Evolutionary conservation across 2,329 filamentous ascomycete species (phyloP).

Genomic region (Diaporthe ampelina): DNA sequence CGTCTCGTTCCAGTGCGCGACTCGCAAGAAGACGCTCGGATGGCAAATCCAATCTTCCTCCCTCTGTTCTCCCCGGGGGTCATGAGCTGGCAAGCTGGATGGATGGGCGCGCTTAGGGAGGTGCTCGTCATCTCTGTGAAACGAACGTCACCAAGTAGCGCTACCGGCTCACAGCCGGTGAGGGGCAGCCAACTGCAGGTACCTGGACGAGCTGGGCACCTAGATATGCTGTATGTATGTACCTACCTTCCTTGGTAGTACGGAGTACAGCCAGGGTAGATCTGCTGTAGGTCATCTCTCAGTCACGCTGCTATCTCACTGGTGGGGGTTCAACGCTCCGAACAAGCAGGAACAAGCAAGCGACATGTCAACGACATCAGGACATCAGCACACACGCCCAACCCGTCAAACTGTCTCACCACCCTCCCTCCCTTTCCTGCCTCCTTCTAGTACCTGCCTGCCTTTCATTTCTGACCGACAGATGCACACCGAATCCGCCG

Average conservation of each 20-base stretch:
- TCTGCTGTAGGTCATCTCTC: slow-evolving; percentile 26
- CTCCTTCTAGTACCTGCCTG: not conserved
- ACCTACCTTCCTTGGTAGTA: not conserved
- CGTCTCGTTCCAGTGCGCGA: slow-evolving; percentile 6
- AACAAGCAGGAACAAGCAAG: not conserved
- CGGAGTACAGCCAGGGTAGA: not conserved
- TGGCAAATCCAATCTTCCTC: slow-evolving; percentile 10
- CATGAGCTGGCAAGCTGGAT: not conserved
- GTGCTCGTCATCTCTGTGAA: slow-evolving; percentile 32
- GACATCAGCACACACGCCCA: slow-evolving; percentile 25
- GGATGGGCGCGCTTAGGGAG: not conserved
- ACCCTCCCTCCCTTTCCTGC: slow-evolving; percentile 2
- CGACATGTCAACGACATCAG: slow-evolving; percentile 34
- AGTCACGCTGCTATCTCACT: slow-evolving; percentile 14
- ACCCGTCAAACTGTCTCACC: slow-evolving; percentile 18
- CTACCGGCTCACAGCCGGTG: slow-evolving; percentile 5
- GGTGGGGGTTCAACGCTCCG: slow-evolving; percentile 21
- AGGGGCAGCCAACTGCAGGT: slow-evolving; percentile 24
- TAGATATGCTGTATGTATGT: not conserved
- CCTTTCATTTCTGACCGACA: slow-evolving; percentile 23
- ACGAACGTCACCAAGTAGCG: slow-evolving; percentile 26
- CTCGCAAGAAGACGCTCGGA: slow-evolving; percentile 11
- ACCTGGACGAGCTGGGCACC: slow-evolving; percentile 6
- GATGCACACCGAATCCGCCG: slow-evolving; percentile 3
- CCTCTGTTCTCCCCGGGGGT: not conserved